Evolutionary conservation across 768 basidiomycete species (phyloP).

Genomic region (Infundibulicybe gibba): DNA sequence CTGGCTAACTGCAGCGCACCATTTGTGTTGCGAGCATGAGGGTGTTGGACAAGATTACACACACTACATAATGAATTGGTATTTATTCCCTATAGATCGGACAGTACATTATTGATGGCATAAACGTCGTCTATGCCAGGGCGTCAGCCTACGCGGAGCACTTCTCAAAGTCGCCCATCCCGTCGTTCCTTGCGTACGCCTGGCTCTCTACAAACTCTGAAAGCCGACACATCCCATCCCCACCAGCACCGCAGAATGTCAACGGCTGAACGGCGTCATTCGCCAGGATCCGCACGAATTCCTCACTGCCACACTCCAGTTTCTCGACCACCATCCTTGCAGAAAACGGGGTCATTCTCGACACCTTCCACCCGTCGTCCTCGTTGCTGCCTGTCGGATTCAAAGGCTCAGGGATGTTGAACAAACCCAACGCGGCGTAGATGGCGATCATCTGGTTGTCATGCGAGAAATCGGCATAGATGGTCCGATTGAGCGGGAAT

Average conservation of each 20-base stretch:
- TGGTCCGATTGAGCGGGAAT: constrained; percentile 63
- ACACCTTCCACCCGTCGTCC: constrained; percentile 47
- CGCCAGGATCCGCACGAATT: constrained; percentile 69
- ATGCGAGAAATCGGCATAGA: constrained; percentile 83
- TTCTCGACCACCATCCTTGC: constrained; percentile 73
- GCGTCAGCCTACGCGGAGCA: constrained; percentile 43
- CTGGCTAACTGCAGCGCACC: too few species aligned
- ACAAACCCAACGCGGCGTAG: constrained; percentile 59
- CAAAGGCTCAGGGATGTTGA: constrained; percentile 28
- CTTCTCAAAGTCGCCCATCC: constrained; percentile 67
- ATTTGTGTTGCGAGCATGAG: too few species aligned
- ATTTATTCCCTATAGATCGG: too few species aligned
- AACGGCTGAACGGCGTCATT: constrained; percentile 69
- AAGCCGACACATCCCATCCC: constrained; percentile 61
- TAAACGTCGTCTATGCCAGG: too few species aligned
- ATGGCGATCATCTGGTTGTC: constrained; percentile 85
- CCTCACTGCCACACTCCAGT: constrained; percentile 43
- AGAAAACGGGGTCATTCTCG: constrained; percentile 70
- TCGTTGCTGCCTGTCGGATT: constrained; percentile 29
- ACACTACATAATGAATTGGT: too few species aligned
- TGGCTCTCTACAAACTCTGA: constrained; percentile 70
- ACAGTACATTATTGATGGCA: too few species aligned
- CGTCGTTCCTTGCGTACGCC: constrained; percentile 60
- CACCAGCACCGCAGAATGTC: constrained; percentile 51
- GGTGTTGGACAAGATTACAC: too few species aligned